Base-by-base conservation (phyloP, 441 rosid genomes). In the Populus hybrid region DNA sequence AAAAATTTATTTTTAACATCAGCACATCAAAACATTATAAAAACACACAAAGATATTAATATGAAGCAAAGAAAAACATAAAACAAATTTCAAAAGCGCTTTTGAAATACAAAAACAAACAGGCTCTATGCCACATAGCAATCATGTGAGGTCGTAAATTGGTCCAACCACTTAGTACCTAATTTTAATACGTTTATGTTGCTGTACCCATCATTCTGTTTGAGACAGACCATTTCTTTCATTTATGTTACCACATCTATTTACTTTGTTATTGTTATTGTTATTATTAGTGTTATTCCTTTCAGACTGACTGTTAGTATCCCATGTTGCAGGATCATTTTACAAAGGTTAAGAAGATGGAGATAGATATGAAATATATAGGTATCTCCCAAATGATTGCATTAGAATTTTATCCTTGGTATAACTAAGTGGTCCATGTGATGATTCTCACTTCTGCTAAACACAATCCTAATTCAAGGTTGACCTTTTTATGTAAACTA, bases 351-450 rank as follows among this genome's bases (percentile, higher is more conserved):
- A 84, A 77, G 77, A 90, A 90, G 87, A 91, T 90, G 91, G 83
- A 84, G 11, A 77, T 90, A 88, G 90, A 89, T 83, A 90, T 93
- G 97, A 95, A 95, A 82, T 93, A 93, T 83, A 95, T 95, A 78
- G 99, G 96, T 95, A 92, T 50, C 11, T 46, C 53, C 50, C 24
- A 5, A 65, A 67, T 23, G 9, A 40, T 35, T 42, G 66, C 46
- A 61, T 72, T 71, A 30, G 32, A 32, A 11, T 53, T 26, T 30
- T 67, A 67, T 8, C 70, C 7, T 67, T 32, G 34, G 34, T 67
- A 12, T 12, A 6, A 7, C 5, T 19, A 67, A 24, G 18, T 67
- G 19, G 35, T 7, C 21, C 70, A 16, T 26, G 5, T 12, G 10
- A 67, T 26, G 34, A 30, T 67, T 18, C 34, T 26, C n/a, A 30